phyloP scores from a whole-genome alignment of 805 yeast species.

The Lachancea cidri region DNA sequence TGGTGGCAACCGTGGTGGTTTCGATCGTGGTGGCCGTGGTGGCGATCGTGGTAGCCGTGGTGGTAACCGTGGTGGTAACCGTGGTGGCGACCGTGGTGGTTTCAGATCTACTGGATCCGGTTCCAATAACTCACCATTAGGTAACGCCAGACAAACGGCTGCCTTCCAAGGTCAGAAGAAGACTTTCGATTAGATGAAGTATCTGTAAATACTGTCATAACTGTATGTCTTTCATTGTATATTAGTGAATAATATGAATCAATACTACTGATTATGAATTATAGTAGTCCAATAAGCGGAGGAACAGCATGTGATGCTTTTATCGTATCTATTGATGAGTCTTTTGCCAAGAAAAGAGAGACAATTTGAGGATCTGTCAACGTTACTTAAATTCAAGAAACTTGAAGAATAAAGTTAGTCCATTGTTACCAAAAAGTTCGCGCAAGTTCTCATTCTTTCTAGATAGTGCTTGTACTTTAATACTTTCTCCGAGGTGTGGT shows the following conservation, averaged over 20 bases:
- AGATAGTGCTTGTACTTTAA: too few species aligned
- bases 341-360: not conserved
- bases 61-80: slow-evolving; percentile 28
- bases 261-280: not conserved
- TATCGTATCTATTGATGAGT: not conserved
- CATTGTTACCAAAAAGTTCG: too few species aligned
- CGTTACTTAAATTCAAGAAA: too few species aligned
- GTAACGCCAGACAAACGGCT: slow-evolving; percentile 37
- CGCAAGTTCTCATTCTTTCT: too few species aligned
- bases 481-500: too few species aligned
- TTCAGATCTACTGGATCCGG: slow-evolving; percentile 45
- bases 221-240: slow-evolving; percentile 4
- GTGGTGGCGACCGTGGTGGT: slow-evolving; percentile 32
- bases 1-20: slow-evolving; percentile 41
- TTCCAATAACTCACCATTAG: slow-evolving; percentile 60
- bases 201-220: not conserved
- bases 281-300: not conserved
- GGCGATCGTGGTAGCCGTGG: slow-evolving; percentile 28
- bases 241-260: slow-evolving; percentile 5
- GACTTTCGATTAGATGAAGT: slow-evolving; percentile 59
- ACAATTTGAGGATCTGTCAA: not conserved
- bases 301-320: not conserved
- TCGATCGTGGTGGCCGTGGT: slow-evolving; percentile 38
- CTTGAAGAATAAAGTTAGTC: too few species aligned
- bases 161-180: slow-evolving; percentile 81